A percentile compares a stretch with the other conserved stretches of the same genome.
phyloP scores from a whole-genome alignment of 202 grass and related monocot species.

The Panicum virgatum region DNA sequence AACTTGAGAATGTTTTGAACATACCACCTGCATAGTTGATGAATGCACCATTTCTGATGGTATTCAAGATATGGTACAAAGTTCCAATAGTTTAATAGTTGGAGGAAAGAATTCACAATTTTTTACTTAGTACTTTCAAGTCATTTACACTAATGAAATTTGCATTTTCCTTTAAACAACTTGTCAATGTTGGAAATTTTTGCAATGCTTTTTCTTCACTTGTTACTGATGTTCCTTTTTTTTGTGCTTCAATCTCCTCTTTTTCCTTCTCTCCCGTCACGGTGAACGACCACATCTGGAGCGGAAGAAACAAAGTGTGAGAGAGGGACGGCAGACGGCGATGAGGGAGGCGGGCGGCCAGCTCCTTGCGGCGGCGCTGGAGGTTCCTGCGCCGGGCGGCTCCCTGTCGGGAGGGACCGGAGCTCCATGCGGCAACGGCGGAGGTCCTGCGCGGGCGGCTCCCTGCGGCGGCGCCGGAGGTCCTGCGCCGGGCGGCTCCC shows the following conservation, averaged over 20 bases:
- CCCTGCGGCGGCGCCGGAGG: too few relatives aligned
- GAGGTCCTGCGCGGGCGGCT: too few relatives aligned
- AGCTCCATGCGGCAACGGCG: too few relatives aligned
- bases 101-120: conserved; percentile 17
- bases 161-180: neutral
- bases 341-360: too few relatives aligned
- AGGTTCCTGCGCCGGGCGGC: too few relatives aligned
- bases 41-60: conserved; percentile 4
- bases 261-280: too few relatives aligned
- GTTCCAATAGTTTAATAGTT: conserved; percentile 16
- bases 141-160: conserved; percentile 24
- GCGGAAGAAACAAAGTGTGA: too few relatives aligned
- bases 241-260: conserved; percentile 47
- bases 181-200: neutral
- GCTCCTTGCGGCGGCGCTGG: too few relatives aligned
- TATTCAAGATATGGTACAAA: neutral
- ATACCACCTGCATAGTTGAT: neutral
- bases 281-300: too few relatives aligned
- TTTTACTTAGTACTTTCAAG: conserved; percentile 19
- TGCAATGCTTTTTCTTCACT: conserved; percentile 6
- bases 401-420: too few relatives aligned
- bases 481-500: too few relatives aligned
- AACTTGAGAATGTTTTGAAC: conserved; percentile 1
- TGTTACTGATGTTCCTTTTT: conserved; percentile 35
- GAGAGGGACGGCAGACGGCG: too few relatives aligned